Percentiles rank a stretch among this genome's conserved stretches.
These are phyloP conservation scores for Andalucia godoyi DNA, from an alignment of 78 protist genomes.

Conservation along the genomic window DNA sequence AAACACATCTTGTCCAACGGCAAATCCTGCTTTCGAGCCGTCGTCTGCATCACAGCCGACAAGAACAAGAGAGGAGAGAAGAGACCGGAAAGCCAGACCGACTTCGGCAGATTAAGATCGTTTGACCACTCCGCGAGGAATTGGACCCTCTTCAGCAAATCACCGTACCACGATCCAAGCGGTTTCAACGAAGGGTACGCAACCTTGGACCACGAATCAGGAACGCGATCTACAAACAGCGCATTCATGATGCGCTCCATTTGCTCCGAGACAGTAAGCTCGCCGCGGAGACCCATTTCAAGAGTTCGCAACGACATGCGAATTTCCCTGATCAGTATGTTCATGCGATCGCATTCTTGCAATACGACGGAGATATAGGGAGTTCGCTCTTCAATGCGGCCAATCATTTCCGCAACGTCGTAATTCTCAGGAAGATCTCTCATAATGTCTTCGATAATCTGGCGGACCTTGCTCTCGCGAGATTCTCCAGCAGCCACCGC, in stretches of 20 bases:
- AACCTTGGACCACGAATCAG: conserved; percentile 21
- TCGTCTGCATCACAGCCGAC: conserved; percentile 61
- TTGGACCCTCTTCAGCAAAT: conserved; percentile 12
- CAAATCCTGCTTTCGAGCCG: conserved; percentile 53
- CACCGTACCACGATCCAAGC: conserved; percentile 27
- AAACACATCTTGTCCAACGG: conserved; percentile 41
- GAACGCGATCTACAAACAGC: conserved; percentile 29
- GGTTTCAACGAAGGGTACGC: conserved; percentile 48
- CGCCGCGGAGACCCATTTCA: conserved; percentile 45
- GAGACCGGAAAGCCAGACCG: conserved; percentile 40
- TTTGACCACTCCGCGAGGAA: conserved; percentile 25
- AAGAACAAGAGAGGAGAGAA: conserved; percentile 70
- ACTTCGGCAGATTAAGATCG: conserved; percentile 37
- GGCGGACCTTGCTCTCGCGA: not conserved
- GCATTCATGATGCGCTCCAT: conserved; percentile 36
- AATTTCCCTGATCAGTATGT: conserved; percentile 30
- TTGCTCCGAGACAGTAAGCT: conserved; percentile 39
- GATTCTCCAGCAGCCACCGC: too few relatives aligned
- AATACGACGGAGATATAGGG: conserved; percentile 43
- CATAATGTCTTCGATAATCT: not conserved
- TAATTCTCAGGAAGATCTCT: conserved; percentile 1
- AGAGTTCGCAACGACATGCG: conserved; percentile 42
- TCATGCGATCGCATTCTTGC: conserved; percentile 71
- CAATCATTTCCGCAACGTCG: not conserved
- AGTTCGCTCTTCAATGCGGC: conserved; percentile 4